These are phyloP conservation scores for Neopestalotiopsis rosae DNA, from an alignment of 2,329 filamentous ascomycete genomes.

Conservation along the genomic window DNA sequence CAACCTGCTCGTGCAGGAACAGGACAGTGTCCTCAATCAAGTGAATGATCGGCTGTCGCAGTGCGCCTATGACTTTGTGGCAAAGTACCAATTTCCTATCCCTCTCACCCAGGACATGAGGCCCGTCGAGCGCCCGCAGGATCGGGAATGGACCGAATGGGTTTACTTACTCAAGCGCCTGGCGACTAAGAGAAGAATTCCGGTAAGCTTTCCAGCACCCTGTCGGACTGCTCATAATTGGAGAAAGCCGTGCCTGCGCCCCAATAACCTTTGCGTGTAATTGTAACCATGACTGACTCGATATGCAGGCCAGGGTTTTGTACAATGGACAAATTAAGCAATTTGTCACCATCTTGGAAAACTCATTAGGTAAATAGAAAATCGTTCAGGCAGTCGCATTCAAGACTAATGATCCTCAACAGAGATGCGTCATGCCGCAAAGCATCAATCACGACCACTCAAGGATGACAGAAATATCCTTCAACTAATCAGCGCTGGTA, in stretches of 20 bases:
- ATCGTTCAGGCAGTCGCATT: neutral
- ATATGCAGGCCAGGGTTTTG: conserved; percentile 66
- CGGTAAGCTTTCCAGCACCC: neutral
- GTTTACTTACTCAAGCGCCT: conserved; percentile 85
- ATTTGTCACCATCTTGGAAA: conserved; percentile 86
- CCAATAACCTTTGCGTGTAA: neutral
- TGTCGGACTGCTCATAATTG: neutral
- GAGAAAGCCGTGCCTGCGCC: neutral
- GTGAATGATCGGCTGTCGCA: conserved; percentile 86
- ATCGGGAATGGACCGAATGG: conserved; percentile 85
- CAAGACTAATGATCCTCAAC: neutral
- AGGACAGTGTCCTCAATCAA: conserved; percentile 78
- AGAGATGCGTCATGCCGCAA: conserved; percentile 72
- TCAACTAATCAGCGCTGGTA: conserved; percentile 84
- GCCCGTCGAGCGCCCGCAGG: conserved; percentile 37
- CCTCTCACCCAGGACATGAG: conserved; percentile 69
- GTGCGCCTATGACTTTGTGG: conserved; percentile 89
- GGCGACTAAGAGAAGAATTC: conserved; percentile 71
- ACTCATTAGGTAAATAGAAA: conserved; percentile 74
- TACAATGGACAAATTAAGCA: conserved; percentile 94
- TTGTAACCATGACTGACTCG: conserved; percentile 3
- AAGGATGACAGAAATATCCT: conserved; percentile 91
- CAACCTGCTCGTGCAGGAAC: conserved; percentile 82
- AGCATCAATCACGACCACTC: conserved; percentile 80
- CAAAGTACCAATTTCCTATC: conserved; percentile 90